A percentile compares a stretch with the other conserved stretches of the same genome.
phyloP scores from a whole-genome alignment of 164 flowering plant genomes.

The Chloranthus sessilifolius region DNA sequence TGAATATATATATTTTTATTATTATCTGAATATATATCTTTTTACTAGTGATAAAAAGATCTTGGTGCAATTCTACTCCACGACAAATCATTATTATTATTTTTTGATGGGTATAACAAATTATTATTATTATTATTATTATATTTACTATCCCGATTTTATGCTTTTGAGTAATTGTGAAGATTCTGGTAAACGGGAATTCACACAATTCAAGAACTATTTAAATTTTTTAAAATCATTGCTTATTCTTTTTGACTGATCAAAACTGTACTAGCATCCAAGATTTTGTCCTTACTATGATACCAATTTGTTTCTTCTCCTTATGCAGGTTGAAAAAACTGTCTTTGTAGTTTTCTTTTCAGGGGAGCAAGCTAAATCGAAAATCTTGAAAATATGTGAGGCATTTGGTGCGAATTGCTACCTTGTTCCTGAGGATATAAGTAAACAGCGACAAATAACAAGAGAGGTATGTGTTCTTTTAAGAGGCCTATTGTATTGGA shows the following conservation, averaged over 20 bases:
- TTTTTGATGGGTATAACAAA: too few relatives aligned
- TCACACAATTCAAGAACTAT: too few relatives aligned
- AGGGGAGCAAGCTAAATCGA: slow-evolving; percentile 91
- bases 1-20: not conserved
- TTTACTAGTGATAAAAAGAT: not conserved
- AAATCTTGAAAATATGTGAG: slow-evolving; percentile 93
- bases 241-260: too few relatives aligned
- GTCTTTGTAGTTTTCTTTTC: slow-evolving; percentile 97
- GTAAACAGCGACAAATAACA: slow-evolving; percentile 79
- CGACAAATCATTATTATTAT: too few relatives aligned
- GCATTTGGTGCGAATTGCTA: slow-evolving; percentile 99
- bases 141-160: too few relatives aligned
- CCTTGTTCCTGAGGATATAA: slow-evolving; percentile 88
- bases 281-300: too few relatives aligned
- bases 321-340: slow-evolving; percentile 76
- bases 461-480: slow-evolving; percentile 55
- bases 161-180: too few relatives aligned
- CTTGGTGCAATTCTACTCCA: not conserved
- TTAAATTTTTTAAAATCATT: too few relatives aligned
- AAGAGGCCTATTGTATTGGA: not conserved
- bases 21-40: not conserved
- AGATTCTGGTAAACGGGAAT: too few relatives aligned
- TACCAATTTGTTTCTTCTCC: slow-evolving; percentile 8
- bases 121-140: too few relatives aligned
- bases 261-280: too few relatives aligned